Conservation (phyloP, 139 green algal genomes). For the Chlamydomonas schloesseri region DNA sequence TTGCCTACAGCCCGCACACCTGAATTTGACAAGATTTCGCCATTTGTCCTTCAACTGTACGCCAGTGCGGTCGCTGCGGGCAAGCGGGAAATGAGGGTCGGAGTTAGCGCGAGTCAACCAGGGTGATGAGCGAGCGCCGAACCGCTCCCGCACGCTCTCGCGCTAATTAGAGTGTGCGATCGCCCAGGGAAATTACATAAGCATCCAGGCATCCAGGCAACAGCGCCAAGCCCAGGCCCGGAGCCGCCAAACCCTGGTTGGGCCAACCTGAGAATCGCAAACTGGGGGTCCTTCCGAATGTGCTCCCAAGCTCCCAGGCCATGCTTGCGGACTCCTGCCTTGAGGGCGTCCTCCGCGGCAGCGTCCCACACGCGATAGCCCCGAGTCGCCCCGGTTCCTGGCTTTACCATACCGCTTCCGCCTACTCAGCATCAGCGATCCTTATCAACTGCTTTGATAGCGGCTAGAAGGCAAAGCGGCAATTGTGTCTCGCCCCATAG, state of each 20-base stretch:
- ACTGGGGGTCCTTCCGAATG: conserved; percentile 79
- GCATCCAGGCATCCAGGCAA: too few species aligned
- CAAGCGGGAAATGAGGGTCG: neutral
- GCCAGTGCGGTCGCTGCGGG: conserved; percentile 67
- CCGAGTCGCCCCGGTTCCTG: neutral
- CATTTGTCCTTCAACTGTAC: conserved; percentile 88
- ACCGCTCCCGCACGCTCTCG: too few species aligned
- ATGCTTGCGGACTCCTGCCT: conserved; percentile 75
- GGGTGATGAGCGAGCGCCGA: neutral
- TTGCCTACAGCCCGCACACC: neutral
- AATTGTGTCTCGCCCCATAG: too few species aligned
- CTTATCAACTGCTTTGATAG: too few species aligned
- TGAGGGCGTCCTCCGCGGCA: conserved; percentile 65
- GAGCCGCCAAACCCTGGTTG: conserved; percentile 32
- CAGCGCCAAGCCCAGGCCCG: too few species aligned
- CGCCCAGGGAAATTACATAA: too few species aligned
- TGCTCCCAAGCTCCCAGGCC: conserved; percentile 83
- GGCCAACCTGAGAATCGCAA: conserved; percentile 57
- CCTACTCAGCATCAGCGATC: too few species aligned
- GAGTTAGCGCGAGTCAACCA: conserved; percentile 11
- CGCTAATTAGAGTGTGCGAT: too few species aligned
- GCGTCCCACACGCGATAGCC: conserved; percentile 68
- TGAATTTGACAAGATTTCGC: conserved; percentile 83
- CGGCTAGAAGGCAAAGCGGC: too few species aligned
- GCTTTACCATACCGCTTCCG: conserved; percentile 12